Conservation (phyloP, 2,329 filamentous ascomycete species). For the Chalara sp. region DNA sequence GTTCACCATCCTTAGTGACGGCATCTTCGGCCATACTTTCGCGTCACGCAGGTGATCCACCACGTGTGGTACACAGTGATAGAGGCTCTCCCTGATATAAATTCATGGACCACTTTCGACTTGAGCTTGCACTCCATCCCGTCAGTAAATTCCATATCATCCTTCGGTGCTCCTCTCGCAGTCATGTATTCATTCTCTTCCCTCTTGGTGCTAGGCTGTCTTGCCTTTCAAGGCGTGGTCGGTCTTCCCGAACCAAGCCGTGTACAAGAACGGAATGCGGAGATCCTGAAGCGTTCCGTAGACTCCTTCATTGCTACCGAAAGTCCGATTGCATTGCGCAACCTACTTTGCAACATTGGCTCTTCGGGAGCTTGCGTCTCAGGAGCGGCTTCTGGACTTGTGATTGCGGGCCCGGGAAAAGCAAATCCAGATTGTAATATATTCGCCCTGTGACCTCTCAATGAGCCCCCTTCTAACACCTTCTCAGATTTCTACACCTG, state of each 20-base stretch:
- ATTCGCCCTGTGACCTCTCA: neutral
- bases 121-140: neutral
- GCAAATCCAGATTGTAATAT: constrained; percentile 46
- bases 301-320: constrained; percentile 47
- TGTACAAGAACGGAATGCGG: constrained; percentile 25
- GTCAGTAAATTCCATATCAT: neutral
- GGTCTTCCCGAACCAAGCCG: constrained; percentile 35
- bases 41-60: too few species aligned
- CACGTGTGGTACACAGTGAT: too few species aligned
- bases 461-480: constrained; percentile 1
- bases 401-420: constrained; percentile 51
- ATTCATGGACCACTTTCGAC: neutral
- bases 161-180: too few species aligned
- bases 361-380: constrained; percentile 41
- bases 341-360: constrained; percentile 55
- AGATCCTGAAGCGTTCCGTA: constrained; percentile 40
- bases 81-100: too few species aligned
- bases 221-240: constrained; percentile 44
- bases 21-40: too few species aligned
- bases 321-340: constrained; percentile 42
- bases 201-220: constrained; percentile 42
- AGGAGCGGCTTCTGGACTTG: constrained; percentile 42
- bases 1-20: too few species aligned
- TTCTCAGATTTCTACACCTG: constrained; percentile 69
- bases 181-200: constrained; percentile 44